Evolutionary conservation across 73 alveolate genomes (phyloP).

Genomic region (Stentor roeselii): DNA sequence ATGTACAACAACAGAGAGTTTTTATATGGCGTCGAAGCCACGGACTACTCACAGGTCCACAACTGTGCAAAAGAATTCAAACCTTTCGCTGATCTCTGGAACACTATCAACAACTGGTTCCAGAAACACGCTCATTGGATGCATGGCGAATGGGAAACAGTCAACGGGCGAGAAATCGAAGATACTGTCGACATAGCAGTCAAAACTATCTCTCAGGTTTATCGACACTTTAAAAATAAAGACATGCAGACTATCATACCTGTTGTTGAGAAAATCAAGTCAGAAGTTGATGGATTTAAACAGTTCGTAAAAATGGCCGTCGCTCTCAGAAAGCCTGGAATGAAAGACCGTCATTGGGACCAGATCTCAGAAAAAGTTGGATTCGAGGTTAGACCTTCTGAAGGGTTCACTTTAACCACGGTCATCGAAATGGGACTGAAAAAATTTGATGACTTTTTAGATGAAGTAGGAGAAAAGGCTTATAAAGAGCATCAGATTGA

Average conservation of each 20-base stretch:
- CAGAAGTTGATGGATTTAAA: constrained; percentile 90
- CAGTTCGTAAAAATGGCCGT: constrained; percentile 97
- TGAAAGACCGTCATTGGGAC: constrained; percentile 99
- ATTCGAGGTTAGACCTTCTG: constrained; percentile 93
- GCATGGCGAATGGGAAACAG: constrained; percentile 77
- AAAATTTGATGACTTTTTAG: constrained; percentile 88
- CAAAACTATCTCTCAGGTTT: constrained; percentile 58
- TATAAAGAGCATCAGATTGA: constrained; percentile 85
- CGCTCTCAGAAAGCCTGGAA: constrained; percentile 96
- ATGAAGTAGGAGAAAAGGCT: constrained; percentile 97
- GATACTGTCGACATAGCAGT: constrained; percentile 68
- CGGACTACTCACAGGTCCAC: constrained; percentile 89
- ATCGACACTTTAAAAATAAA: constrained; percentile 72
- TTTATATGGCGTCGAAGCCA: constrained; percentile 82
- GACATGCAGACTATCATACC: constrained; percentile 74
- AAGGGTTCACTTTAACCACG: constrained; percentile 93
- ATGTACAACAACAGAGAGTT: constrained; percentile 92
- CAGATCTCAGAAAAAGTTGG: constrained; percentile 92
- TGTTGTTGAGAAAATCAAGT: constrained; percentile 84
- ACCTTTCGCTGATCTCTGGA: constrained; percentile 85
- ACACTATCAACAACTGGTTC: constrained; percentile 76
- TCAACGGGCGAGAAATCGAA: constrained; percentile 76
- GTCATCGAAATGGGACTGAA: constrained; percentile 93
- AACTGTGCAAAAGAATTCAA: constrained; percentile 83
- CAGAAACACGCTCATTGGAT: constrained; percentile 69